Evolutionary conservation across 805 yeast genomes (phyloP).

Genomic region (Blastobotrys attinorum): DNA sequence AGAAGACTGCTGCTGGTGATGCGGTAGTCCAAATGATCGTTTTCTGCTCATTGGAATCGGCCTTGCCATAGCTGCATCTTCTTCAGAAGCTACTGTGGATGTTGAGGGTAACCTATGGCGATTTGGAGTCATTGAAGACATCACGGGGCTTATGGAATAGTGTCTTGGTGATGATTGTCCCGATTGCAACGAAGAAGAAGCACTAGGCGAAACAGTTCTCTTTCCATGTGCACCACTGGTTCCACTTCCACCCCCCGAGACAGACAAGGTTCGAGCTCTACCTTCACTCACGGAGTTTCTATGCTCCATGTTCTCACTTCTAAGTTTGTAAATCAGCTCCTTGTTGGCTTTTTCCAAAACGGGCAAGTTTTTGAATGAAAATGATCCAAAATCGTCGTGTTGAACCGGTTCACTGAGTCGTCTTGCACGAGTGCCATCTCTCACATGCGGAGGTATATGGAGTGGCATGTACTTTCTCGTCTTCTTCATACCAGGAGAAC

Average conservation of each 20-base stretch:
- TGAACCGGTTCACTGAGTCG: conserved; percentile 57
- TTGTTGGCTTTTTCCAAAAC: conserved; percentile 91
- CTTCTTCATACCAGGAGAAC: conserved; percentile 2
- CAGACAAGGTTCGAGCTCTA: conserved; percentile 31
- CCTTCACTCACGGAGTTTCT: conserved; percentile 28
- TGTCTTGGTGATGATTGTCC: neutral
- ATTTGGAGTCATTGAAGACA: neutral
- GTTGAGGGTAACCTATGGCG: neutral
- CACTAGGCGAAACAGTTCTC: neutral
- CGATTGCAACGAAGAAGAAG: neutral
- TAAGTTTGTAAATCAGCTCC: conserved; percentile 80
- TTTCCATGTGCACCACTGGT: neutral
- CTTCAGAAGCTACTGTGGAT: neutral
- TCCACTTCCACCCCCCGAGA: no score
- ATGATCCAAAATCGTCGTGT: conserved; percentile 74
- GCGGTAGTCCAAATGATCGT: neutral
- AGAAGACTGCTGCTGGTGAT: conserved; percentile 1
- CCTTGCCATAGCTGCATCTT: neutral
- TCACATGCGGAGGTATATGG: conserved; percentile 46
- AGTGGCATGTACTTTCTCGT: conserved; percentile 29
- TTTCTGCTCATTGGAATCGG: conserved; percentile 1
- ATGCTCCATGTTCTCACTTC: conserved; percentile 65
- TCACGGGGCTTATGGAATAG: neutral
- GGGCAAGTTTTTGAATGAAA: conserved; percentile 79
- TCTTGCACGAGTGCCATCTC: conserved; percentile 65